Base-by-base conservation (phyloP, 768 basidiomycete genomes). In the Crepidotus variabilis region DNA sequence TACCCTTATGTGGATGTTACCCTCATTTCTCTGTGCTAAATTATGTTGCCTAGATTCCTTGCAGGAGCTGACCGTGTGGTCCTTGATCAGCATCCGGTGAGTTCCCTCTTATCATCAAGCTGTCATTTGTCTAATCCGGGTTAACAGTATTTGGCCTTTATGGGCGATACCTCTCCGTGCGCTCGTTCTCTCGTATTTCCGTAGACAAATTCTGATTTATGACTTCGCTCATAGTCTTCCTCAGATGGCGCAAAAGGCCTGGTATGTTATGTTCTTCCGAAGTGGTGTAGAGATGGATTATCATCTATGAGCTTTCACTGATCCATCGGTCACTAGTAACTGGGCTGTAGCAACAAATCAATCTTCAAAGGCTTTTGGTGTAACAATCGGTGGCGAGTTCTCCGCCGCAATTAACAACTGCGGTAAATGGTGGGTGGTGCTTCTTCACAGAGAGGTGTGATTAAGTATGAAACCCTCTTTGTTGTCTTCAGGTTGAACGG, bases 321-420 rank as follows among this genome's bases (percentile, higher is more conserved):
- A 56, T 69, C 63, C 65, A 60, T 61, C 60, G 56, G 64, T 61
- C 61, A 61, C 59, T 51, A 81, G 79, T 67, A 65, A 69, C 51
- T 80, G 79, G 78, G 77, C 76, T 52, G 69, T 75, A 54, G 76
- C 77, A n/a, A 79, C 77, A 22, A 79, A 80, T 66, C 74, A 76
- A 57, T 90, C 91, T 1, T 84, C 87, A 73, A 75, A 72, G 21
- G 76, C 76, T 11, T 94, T 92, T 65, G 94, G 95, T 28, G 72
- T 96, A 60, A 86, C 86, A 39, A 66, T 83, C 43, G 92, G 90
- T 43, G 94, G 92, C 58, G 94, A 96, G 72, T 96, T 86, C 69
- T 86, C 85, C 43, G 78, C 84, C 47, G 91, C 90, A 33, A 84
- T 91, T 69, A 88, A 85, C 61, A 87, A 88, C 66, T 90, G 88